Evolutionary conservation across 257 asterid species (phyloP).

Genomic region (Coffea canephora): DNA sequence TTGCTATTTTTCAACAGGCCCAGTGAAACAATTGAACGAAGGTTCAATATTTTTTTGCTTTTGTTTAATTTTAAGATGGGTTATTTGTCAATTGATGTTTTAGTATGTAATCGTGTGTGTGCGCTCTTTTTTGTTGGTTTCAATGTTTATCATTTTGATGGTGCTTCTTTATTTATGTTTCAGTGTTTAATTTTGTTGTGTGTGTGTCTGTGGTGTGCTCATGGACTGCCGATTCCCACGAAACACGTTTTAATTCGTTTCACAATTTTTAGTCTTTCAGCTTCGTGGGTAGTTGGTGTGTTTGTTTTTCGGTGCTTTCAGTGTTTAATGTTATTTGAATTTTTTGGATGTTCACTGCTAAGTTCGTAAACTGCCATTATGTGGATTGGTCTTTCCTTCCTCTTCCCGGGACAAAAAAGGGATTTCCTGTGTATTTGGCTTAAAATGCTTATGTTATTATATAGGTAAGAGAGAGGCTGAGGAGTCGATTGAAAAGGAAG

Average conservation of each 20-base stretch:
- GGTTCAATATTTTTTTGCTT: conserved; percentile 24
- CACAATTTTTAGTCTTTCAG: not conserved
- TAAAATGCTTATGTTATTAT: no score
- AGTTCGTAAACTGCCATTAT: not conserved
- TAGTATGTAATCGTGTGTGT: not conserved
- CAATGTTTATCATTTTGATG: not conserved
- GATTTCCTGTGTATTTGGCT: not conserved
- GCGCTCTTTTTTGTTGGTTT: no score
- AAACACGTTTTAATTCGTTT: not conserved
- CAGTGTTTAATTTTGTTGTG: not conserved
- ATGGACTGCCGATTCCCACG: no score
- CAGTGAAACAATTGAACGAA: conserved; percentile 52
- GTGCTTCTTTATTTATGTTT: no score
- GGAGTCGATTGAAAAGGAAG: conserved; percentile 30
- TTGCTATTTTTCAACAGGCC: conserved; percentile 11
- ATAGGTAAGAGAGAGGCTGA: conserved; percentile 50
- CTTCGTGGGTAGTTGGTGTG: not conserved
- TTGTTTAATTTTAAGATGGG: not conserved
- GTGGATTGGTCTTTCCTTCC: not conserved
- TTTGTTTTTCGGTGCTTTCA: no score
- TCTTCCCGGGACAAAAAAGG: no score
- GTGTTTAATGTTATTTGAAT: not conserved
- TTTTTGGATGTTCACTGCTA: not conserved
- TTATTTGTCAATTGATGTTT: not conserved
- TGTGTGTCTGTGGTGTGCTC: no score